Evolutionary conservation across 441 rosid genomes (phyloP), one percentile per base, ranked within the genome.

Genomic region (Mallotus repandus): DNA sequence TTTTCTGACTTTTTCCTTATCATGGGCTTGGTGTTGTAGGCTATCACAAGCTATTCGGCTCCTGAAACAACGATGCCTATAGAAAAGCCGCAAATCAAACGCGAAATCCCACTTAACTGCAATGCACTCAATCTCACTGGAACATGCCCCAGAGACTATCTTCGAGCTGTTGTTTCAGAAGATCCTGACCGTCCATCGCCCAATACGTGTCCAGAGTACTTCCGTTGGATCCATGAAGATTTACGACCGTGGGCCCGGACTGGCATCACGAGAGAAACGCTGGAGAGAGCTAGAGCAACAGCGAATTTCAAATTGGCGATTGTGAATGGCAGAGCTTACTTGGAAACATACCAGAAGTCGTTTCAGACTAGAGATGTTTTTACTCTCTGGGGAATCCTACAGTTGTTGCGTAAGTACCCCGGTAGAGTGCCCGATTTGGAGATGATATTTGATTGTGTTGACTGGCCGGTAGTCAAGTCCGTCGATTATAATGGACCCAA

Each of bases 201-300:
- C 7, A 43, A 82, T 15, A 76, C 72, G 70, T 89, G 94, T 76
- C 94, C 94, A 0, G 84, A 81, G 0, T 86, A 88, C 86, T 88
- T 89, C 86, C 92, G 94, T 3, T 89, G 91, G 94, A 88, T 89
- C 72, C 88, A 86, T 71, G 91, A 89, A 69, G 94, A 89, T 68
- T 83, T 89, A 2, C 79, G 85, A 41, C 92, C 89, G 5, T 89
- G 94, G 94, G 81, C 86, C 73, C 70, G 52, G 73, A 80, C 85
- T 2, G 91, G 94, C n/a, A 84, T 89, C 78, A 78, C 88, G 1
- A 79, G 85, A 45, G 92, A 79, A 22, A 81, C 66, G 87, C 74
- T 89, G 63, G 85, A 82, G 57, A 61, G 82, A 22, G 91, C 88
- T 4, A 70, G 43, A 48, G 4, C 32, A 59, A 88, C 92, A 9